phyloP scores from a whole-genome alignment of 2,329 filamentous ascomycete species.

The Diaporthe sp. region DNA sequence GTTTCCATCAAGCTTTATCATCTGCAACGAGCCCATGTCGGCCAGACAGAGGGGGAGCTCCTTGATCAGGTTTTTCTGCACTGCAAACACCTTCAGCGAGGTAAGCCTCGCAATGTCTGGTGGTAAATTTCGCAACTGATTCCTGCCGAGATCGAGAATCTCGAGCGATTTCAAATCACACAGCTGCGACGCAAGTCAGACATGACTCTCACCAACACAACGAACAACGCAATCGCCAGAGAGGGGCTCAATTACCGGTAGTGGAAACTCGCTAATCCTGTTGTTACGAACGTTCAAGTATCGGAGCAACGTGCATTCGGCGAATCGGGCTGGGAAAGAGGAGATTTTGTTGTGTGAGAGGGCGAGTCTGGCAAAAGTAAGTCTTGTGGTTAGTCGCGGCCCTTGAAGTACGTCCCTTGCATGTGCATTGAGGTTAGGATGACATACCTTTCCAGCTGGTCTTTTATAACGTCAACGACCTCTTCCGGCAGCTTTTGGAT shows the following conservation, averaged over 20 bases:
- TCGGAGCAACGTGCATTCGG: slow-evolving; percentile 82
- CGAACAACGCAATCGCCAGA: slow-evolving; percentile 42
- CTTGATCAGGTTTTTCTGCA: slow-evolving; percentile 89
- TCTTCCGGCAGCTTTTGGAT: slow-evolving; percentile 81
- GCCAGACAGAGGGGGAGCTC: slow-evolving; percentile 87
- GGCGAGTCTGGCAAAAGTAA: slow-evolving; percentile 70
- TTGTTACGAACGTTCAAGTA: slow-evolving; percentile 88
- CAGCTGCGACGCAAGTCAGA: slow-evolving; percentile 68
- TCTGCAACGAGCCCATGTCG: slow-evolving; percentile 90
- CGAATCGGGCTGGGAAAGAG: slow-evolving; percentile 78
- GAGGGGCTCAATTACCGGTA: slow-evolving; percentile 59
- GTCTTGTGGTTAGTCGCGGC: slow-evolving; percentile 43
- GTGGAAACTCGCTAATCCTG: slow-evolving; percentile 74
- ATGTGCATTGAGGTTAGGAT: slow-evolving; percentile 12
- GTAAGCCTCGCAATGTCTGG: slow-evolving; percentile 84
- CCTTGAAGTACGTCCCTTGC: slow-evolving; percentile 28
- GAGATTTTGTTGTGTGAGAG: slow-evolving; percentile 84
- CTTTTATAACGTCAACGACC: slow-evolving; percentile 81
- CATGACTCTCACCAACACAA: slow-evolving; percentile 22
- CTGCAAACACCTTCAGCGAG: slow-evolving; percentile 89
- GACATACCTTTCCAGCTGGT: slow-evolving; percentile 78
- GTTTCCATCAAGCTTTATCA: slow-evolving; percentile 92
- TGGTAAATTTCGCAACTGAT: slow-evolving; percentile 84
- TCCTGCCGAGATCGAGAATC: slow-evolving; percentile 92
- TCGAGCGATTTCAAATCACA: slow-evolving; percentile 89